Evolutionary conservation across 192 early-diverging fungal species (phyloP).

Genomic region (Coemansia nantahalensis): DNA sequence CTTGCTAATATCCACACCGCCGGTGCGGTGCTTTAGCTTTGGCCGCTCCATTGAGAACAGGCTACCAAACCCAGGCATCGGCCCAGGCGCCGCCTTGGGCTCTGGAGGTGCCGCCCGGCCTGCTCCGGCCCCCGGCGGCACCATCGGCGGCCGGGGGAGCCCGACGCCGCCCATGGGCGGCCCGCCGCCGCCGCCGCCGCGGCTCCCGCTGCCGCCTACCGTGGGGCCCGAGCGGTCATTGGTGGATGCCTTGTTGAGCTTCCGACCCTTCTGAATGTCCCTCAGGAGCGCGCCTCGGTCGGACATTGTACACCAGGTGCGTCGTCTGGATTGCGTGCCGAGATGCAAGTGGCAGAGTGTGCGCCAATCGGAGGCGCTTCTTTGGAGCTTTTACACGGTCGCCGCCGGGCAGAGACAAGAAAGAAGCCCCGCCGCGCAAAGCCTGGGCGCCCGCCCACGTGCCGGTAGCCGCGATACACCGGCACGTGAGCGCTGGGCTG

Average conservation of each 20-base stretch:
- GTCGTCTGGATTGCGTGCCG: too few species aligned
- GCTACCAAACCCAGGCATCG: slow-evolving; percentile 54
- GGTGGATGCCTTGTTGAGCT: slow-evolving; percentile 66
- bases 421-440: neutral
- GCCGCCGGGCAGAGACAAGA: neutral
- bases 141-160: slow-evolving; percentile 30
- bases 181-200: slow-evolving; percentile 26
- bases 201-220: slow-evolving; percentile 13
- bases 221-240: slow-evolving; percentile 68
- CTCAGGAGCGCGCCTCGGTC: slow-evolving; percentile 58
- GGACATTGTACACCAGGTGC: slow-evolving; percentile 18
- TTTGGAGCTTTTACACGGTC: neutral
- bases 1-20: slow-evolving; percentile 55
- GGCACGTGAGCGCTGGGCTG: too few species aligned
- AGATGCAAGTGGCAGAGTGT: neutral
- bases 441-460: too few species aligned
- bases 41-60: slow-evolving; percentile 72
- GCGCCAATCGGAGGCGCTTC: neutral
- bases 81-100: slow-evolving; percentile 35
- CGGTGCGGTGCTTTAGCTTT: slow-evolving; percentile 59
- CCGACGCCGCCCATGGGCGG: slow-evolving; percentile 37
- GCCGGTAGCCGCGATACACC: too few species aligned
- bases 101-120: slow-evolving; percentile 9
- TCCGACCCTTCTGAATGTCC: slow-evolving; percentile 71
- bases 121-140: slow-evolving; percentile 20